phyloP scores from a whole-genome alignment of 208 protist genomes.

The Herpetomonas tarakana region DNA sequence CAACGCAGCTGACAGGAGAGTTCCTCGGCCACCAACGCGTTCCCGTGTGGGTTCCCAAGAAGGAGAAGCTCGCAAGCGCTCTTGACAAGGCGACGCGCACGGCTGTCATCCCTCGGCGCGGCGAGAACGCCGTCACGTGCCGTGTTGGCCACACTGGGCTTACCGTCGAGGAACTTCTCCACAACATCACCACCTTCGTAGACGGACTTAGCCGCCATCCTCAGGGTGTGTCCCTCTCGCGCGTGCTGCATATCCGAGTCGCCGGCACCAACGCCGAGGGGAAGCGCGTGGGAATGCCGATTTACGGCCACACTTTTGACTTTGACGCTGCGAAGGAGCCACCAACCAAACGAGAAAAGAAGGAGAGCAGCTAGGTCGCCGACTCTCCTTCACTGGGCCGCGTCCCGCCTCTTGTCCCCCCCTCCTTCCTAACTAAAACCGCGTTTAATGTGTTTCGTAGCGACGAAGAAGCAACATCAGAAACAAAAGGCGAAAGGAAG shows the following conservation, averaged over 20 bases:
- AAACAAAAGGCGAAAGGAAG: too few relatives aligned
- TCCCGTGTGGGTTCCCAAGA: conserved; percentile 72
- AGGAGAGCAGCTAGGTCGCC: conserved; percentile 2
- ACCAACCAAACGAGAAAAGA: conserved; percentile 3
- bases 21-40: conserved; percentile 79
- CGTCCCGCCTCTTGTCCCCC: too few relatives aligned
- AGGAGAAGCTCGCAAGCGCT: conserved; percentile 34
- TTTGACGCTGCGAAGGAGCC: conserved; percentile 13
- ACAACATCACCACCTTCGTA: conserved; percentile 73
- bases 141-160: conserved; percentile 79
- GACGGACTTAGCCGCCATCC: conserved; percentile 53
- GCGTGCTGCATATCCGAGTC: conserved; percentile 82
- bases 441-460: too few relatives aligned
- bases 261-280: conserved; percentile 60
- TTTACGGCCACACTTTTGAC: conserved; percentile 66
- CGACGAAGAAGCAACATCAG: too few relatives aligned
- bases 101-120: conserved; percentile 74
- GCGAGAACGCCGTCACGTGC: conserved; percentile 72
- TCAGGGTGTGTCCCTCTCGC: conserved; percentile 39
- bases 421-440: too few relatives aligned
- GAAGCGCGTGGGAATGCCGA: conserved; percentile 63
- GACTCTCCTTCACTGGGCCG: too few relatives aligned
- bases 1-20: conserved; percentile 77
- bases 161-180: conserved; percentile 41
- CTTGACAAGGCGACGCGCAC: conserved; percentile 49